A percentile compares a stretch with the other conserved stretches of the same genome.
Evolutionary conservation across 148 eudicot genomes (phyloP).

Genomic region (Rheum nobile): DNA sequence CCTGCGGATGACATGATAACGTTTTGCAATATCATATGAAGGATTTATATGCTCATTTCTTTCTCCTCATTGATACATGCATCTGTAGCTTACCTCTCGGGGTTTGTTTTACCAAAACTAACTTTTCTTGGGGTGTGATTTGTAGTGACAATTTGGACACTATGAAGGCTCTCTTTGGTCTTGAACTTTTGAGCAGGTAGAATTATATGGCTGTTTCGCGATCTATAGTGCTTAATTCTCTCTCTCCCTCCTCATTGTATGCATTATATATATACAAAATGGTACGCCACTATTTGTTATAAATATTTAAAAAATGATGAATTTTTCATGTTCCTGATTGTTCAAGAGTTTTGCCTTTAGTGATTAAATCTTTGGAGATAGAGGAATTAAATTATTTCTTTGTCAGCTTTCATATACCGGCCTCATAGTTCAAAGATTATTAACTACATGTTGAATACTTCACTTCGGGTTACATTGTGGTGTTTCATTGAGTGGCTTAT

Average conservation of each 20-base stretch:
- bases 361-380: background rate
- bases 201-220: background rate
- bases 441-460: background rate
- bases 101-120: background rate
- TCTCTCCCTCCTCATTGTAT: background rate
- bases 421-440: background rate
- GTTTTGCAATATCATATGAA: background rate
- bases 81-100: background rate
- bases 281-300: background rate
- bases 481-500: background rate
- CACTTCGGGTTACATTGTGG: background rate
- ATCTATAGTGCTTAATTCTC: background rate
- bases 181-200: slow-evolving; percentile 90
- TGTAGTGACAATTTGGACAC: slow-evolving; percentile 58
- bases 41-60: background rate
- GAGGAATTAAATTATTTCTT: background rate
- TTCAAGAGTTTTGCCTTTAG: background rate
- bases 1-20: background rate
- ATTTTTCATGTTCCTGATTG: background rate
- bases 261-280: background rate
- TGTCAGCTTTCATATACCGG: background rate
- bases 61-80: background rate
- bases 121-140: slow-evolving; percentile 5
- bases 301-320: background rate
- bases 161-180: slow-evolving; percentile 79